Evolutionary conservation across 2,329 filamentous ascomycete species (phyloP), one percentile per base, ranked within the genome.

Genomic region (Epichloe festucae): DNA sequence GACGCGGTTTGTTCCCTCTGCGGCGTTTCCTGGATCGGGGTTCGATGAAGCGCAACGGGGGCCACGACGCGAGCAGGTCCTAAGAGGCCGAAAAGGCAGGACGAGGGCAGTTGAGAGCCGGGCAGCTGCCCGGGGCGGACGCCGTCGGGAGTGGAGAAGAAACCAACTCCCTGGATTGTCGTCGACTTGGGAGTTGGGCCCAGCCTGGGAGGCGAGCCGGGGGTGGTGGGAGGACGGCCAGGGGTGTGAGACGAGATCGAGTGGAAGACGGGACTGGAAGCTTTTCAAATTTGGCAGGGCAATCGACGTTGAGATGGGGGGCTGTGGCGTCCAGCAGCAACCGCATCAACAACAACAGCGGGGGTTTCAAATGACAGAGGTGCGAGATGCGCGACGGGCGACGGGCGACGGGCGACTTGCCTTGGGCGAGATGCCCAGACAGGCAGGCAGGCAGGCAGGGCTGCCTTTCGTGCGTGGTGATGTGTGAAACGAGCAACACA

Each of bases 61-160:
- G 44, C 41, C 48, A 52, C 52, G 48, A 49, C 49, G 49, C 52
- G 48, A 50, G 52, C 45, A 48, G 41, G 46, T 47, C 50, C 54
- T 44, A 52, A 50, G 53, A 46, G 54, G 51, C 23, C 23, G 23
- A 27, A 27, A 27, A 27, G 50, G 27, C 39, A 17, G 21, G n/a
- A 19, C 40, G 21, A 51, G 27, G 27, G 36, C 36, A 49, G 23
- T 45, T 42, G 45, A 46, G 43, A 51, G 55, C 45, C 52, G 52
- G 55, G 48, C 41, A 49, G 55, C 57, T 27, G 23, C 23, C 23
- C 53, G 56, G 56, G 52, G 55, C 55, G 50, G 55, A 53, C 52
- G 52, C 50, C 50, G 55, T 42, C 45, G n/a, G 34, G 35, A 45
- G 56, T 56, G 57, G 56, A 57, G 54, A 53, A 55, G 27, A 31